Base-by-base conservation (phyloP, 2,329 filamentous ascomycete genomes). In the Aurifilum marmelostoma region DNA sequence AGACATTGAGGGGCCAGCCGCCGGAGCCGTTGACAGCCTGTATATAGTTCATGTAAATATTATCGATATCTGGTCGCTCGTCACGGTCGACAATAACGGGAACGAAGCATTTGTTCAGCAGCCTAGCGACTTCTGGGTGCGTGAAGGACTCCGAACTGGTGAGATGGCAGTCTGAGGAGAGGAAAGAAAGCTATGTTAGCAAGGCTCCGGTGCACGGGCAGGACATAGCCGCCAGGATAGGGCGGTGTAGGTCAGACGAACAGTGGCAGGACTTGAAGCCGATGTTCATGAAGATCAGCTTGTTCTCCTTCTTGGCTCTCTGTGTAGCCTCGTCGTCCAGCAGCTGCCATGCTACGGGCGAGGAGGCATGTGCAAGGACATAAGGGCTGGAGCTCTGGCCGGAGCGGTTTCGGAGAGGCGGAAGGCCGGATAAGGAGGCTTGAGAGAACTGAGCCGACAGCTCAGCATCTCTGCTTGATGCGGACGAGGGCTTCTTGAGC, bases 21-120 rank as follows among this genome's bases (percentile, higher is more conserved):
- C 94, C 95, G 1, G 88, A 91, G 27, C 92, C 94, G 69, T 92
- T 97, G 14, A 96, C 95, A 1, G 95, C 95, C 78, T 97, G 94
- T 54, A 97, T 91, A 79, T 97, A 99, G 82, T 97, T 97, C 93
- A 97, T 97, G 79, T 98, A 98, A 73, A 98, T 94, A 71, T 92
- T 90, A 77, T 99, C 96, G 72, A 98, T 89, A 77, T 98, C 94
- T 11, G 95, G 95, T 34, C 95, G 89, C 80, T 97, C 93, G 80
- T 99, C 96, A 70, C 94, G 89, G 79, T 99, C 96, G 75, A 98
- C 88, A 75, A 97, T 92, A 78, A 98, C 89, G 4, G 96, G 95
- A 59, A 99, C 89, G 79, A 98, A 99, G 68, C 89, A 88, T 71
- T 90, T 85, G 82, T 98, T 99, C 47, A 99, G 85, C 68, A 97